Percentiles rank a stretch among this genome's conserved stretches.
Conservation (phyloP, 2,329 filamentous ascomycete species). For the Pseudogymnoascus pannorum region DNA sequence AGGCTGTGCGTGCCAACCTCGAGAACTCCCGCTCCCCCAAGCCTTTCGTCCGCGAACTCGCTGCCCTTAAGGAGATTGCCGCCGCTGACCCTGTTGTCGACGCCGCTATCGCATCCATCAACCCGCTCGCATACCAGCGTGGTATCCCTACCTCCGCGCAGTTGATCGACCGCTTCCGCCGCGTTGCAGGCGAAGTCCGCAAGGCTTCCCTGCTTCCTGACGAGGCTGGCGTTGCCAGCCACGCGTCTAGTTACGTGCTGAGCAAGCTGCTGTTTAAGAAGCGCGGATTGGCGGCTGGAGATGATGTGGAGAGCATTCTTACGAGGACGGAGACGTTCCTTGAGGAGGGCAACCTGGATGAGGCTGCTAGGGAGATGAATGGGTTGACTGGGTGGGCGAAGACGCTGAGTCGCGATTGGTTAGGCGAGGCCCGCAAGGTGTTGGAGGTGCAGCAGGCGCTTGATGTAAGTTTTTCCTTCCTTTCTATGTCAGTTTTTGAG, state of each 20-base stretch:
- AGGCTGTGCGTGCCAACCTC: slow-evolving; percentile 80
- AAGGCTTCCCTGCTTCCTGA: slow-evolving; percentile 91
- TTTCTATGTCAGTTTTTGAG: not conserved
- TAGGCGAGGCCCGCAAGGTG: slow-evolving; percentile 82
- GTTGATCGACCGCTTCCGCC: slow-evolving; percentile 91
- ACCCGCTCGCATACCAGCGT: slow-evolving; percentile 85
- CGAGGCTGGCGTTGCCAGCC: slow-evolving; percentile 87
- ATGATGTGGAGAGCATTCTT: slow-evolving; percentile 90
- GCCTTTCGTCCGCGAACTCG: slow-evolving; percentile 87
- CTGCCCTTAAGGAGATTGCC: slow-evolving; percentile 89
- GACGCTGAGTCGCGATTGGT: slow-evolving; percentile 89
- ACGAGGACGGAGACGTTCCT: slow-evolving; percentile 82
- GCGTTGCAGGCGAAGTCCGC: slow-evolving; percentile 83
- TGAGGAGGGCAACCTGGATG: slow-evolving; percentile 88
- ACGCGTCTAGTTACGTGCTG: slow-evolving; percentile 81
- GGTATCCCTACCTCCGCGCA: slow-evolving; percentile 78
- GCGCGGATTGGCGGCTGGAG: slow-evolving; percentile 70
- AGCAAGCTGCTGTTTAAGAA: slow-evolving; percentile 97
- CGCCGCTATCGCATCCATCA: slow-evolving; percentile 93
- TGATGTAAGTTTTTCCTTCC: slow-evolving; percentile 62
- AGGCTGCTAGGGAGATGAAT: slow-evolving; percentile 92
- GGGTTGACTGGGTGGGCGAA: slow-evolving; percentile 88
- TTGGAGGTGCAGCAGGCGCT: slow-evolving; percentile 93
- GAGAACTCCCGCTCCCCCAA: slow-evolving; percentile 66
- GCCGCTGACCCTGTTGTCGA: slow-evolving; percentile 77